phyloP scores from a whole-genome alignment of 768 basidiomycete species.

The Tephrocybe sp. region DNA sequence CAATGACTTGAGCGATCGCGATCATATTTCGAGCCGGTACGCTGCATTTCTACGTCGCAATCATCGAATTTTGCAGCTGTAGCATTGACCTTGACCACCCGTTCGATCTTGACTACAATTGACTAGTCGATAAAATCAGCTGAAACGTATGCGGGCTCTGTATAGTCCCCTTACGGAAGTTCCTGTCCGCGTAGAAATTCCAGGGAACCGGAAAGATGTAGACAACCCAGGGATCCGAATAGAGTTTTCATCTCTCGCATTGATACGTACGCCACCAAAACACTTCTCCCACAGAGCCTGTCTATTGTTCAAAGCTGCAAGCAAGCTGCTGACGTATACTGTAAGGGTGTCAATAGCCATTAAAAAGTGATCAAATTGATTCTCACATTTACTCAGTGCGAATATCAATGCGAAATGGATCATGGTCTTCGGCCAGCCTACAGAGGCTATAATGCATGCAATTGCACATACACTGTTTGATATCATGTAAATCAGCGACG shows the following conservation, averaged over 20 bases:
- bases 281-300: not conserved
- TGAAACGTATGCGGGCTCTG: too few species aligned
- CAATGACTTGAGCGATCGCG: too few species aligned
- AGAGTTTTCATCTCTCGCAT: not conserved
- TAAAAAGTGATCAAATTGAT: not conserved
- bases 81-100: not conserved
- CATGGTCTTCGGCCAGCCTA: constrained; percentile 2
- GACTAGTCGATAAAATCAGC: too few species aligned
- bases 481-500: not conserved
- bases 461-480: not conserved
- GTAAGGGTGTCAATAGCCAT: not conserved
- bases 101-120: not conserved
- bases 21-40: too few species aligned
- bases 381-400: not conserved
- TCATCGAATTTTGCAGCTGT: not conserved
- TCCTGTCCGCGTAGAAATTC: too few species aligned
- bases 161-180: too few species aligned
- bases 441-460: constrained; percentile 1
- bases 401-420: not conserved
- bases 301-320: not conserved
- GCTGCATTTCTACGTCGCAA: too few species aligned
- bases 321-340: not conserved
- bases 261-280: not conserved
- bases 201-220: not conserved
- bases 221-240: not conserved